Conservation (phyloP, 768 basidiomycete species). For the Tricholoma terreum region DNA sequence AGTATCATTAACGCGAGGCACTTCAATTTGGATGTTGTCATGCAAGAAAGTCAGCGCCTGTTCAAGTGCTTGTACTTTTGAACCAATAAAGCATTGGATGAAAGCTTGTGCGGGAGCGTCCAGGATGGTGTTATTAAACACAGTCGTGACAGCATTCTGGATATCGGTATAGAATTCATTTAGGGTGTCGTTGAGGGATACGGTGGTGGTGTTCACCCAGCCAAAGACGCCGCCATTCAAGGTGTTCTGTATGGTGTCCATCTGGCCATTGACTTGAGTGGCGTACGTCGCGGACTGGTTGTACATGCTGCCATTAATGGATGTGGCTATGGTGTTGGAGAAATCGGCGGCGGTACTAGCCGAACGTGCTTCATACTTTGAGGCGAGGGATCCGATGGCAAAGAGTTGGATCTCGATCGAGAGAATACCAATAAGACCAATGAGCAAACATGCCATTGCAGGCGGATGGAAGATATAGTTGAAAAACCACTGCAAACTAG, state of each 20-base stretch:
- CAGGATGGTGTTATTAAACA: constrained; percentile 85
- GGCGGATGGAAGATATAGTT: constrained; percentile 91
- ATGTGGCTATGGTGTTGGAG: constrained; percentile 64
- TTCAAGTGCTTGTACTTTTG: constrained; percentile 85
- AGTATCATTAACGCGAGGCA: constrained; percentile 74
- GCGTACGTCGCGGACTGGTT: constrained; percentile 80
- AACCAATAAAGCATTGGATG: constrained; percentile 85
- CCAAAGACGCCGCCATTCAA: constrained; percentile 90
- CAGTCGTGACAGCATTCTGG: constrained; percentile 67
- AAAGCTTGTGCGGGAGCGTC: constrained; percentile 83
- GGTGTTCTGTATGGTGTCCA: constrained; percentile 65
- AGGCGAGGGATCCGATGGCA: constrained; percentile 70
- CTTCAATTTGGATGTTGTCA: constrained; percentile 75
- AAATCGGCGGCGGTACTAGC: constrained; percentile 61
- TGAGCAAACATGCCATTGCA: constrained; percentile 85
- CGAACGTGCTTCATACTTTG: constrained; percentile 63
- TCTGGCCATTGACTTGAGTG: constrained; percentile 65
- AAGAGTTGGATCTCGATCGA: constrained; percentile 85
- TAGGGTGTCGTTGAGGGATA: constrained; percentile 82
- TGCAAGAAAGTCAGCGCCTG: constrained; percentile 89
- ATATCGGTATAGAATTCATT: constrained; percentile 84
- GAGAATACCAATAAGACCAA: constrained; percentile 88
- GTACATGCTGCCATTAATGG: constrained; percentile 81
- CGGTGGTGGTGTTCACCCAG: constrained; percentile 92
- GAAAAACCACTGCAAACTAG: constrained; percentile 82